A percentile compares a stretch with the other conserved stretches of the same genome.
These are phyloP conservation scores for Lanmaoa rubissima DNA, from an alignment of 768 basidiomycete genomes.

Conservation along the genomic window DNA sequence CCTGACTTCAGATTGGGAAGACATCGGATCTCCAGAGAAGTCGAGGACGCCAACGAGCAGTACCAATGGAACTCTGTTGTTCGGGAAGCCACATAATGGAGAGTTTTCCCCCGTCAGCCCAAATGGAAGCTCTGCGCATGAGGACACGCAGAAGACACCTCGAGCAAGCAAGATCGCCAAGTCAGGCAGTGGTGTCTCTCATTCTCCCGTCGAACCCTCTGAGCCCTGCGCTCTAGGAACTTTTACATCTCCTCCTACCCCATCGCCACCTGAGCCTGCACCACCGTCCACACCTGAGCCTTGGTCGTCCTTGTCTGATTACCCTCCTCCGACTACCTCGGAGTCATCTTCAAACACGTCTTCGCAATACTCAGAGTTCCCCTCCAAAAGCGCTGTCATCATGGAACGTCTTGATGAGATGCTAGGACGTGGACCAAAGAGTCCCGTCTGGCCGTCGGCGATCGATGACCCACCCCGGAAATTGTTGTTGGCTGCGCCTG, in stretches of 20 bases:
- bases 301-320: conserved; percentile 72
- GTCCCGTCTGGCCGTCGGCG: conserved; percentile 56
- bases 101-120: conserved; percentile 30
- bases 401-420: conserved; percentile 71
- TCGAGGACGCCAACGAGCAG: conserved; percentile 49
- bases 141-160: conserved; percentile 34
- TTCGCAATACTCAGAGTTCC: conserved; percentile 56
- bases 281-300: conserved; percentile 74
- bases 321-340: conserved; percentile 66
- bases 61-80: conserved; percentile 36
- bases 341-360: conserved; percentile 75
- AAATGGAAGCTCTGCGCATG: conserved; percentile 27
- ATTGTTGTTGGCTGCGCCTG: conserved; percentile 78
- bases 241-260: conserved; percentile 39
- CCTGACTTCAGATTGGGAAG: conserved; percentile 64
- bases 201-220: conserved; percentile 21
- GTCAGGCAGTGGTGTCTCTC: conserved; percentile 21
- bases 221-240: conserved; percentile 22
- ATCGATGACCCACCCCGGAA: conserved; percentile 88
- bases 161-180: conserved; percentile 36
- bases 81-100: conserved; percentile 25
- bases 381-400: conserved; percentile 49
- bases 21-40: conserved; percentile 44
- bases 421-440: conserved; percentile 59
- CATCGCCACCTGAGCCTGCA: conserved; percentile 53